phyloP scores from a whole-genome alignment of 2,329 filamentous ascomycete genomes.

The Chrysoporthe puriensis region DNA sequence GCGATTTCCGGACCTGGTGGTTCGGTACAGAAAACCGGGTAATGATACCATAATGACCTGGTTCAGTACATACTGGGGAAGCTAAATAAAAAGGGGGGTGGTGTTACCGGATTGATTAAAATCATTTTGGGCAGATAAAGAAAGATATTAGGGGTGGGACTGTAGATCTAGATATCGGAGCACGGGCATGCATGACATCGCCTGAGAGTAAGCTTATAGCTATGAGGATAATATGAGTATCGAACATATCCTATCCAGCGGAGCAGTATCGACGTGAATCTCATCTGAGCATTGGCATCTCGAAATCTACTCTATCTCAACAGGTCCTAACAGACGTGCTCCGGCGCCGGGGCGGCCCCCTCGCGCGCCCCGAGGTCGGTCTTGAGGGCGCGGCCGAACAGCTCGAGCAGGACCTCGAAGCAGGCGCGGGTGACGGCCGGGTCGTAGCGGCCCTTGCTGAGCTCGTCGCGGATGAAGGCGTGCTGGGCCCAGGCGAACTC shows the following conservation, averaged over 20 bases:
- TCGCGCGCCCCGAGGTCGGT: slow-evolving; percentile 74
- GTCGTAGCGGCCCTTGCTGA: slow-evolving; percentile 93
- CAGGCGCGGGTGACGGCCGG: slow-evolving; percentile 84
- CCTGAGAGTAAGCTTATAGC: background rate
- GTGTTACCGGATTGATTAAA: background rate
- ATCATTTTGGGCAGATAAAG: background rate
- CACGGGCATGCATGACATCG: background rate
- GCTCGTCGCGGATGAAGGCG: slow-evolving; percentile 90
- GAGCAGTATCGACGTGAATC: background rate
- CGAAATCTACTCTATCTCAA: background rate
- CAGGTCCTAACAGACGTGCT: slow-evolving; percentile 67
- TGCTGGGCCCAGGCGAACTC: slow-evolving; percentile 94
- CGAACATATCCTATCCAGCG: background rate
- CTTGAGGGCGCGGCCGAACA: slow-evolving; percentile 79
- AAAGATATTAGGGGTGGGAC: background rate
- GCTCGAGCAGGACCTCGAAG: slow-evolving; percentile 86
- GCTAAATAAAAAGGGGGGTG: too few relatives aligned
- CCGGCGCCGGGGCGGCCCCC: slow-evolving; percentile 63
- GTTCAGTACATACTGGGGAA: background rate
- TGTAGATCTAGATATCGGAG: background rate
- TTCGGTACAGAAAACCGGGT: background rate
- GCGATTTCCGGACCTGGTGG: background rate
- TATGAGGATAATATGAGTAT: background rate
- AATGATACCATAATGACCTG: background rate
- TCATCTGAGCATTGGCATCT: too few relatives aligned